Evolutionary conservation across 345 rosid genomes (phyloP), one percentile per base, ranked within the genome.

Genomic region (Dipteronia dyeriana): DNA sequence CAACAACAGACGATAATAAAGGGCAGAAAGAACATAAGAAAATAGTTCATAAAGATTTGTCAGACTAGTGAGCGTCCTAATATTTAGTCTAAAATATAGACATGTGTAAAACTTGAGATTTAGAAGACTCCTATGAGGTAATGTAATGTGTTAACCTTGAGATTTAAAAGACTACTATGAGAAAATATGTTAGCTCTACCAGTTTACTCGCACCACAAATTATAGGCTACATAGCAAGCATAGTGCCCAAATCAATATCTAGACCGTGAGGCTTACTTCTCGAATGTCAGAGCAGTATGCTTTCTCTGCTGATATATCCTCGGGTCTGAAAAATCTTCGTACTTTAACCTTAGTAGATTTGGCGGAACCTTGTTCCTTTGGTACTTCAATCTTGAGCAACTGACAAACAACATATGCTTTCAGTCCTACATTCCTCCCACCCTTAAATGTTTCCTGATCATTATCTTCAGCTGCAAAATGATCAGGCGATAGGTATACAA

Each of bases 351-450:
- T 76, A 53, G 84, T 84, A 49, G 90, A 86, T 23, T 75, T 80
- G 61, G 79, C 62, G 22, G 64, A 47, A 70, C 53, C 75, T 71
- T 76, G 60, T 79, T 77, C 81, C 53, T 79, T 75, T 7, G 79
- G 78, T 69, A 72, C 81, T 39, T 81, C 72, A 51, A 89, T 83
- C 79, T 86, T 87, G 57, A 91, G 78, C 70, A 92, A 38, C 51
- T 91, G 92, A 82, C 95, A 87, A 64, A 92, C 83, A 84, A 82
- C 88, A 71, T 82, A 92, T n/a, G 95, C 86, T 80, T 77, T 87
- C 85, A 88, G 77, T 38, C 90, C 89, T 61, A 89, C 83, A 77
- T 89, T 92, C 59, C 86, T 87, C 54, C 93, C 93, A 76, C 81
- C 75, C 80, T 89, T 90, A 53, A 84, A 89, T 39, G 51, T 79